These are phyloP conservation scores for Populus trichocarpa DNA, from an alignment of 441 rosid genomes.

Conservation along the genomic window DNA sequence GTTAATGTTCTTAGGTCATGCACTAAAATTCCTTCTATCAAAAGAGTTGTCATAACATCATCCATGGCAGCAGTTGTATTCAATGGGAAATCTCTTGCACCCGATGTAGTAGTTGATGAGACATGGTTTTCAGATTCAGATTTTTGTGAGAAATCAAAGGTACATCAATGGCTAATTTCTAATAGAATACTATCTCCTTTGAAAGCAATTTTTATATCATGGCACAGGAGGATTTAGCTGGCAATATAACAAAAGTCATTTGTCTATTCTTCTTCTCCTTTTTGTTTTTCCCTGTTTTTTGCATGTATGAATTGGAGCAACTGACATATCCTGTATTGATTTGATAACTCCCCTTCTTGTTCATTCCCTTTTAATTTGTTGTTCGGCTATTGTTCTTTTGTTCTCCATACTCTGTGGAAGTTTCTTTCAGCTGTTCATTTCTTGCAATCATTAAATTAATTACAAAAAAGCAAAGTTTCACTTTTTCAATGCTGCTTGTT, in stretches of 20 bases:
- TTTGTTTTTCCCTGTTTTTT: neutral
- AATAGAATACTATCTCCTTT: too few relatives aligned
- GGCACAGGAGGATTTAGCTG: neutral
- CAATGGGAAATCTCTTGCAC: conserved; percentile 30
- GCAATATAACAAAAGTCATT: neutral
- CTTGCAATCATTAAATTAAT: too few relatives aligned
- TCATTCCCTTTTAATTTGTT: conserved; percentile 6
- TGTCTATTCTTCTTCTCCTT: neutral
- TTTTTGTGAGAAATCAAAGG: conserved; percentile 41
- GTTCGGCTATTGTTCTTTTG: conserved; percentile 23
- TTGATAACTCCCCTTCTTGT: neutral
- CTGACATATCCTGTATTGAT: neutral
- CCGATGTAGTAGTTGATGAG: conserved; percentile 50
- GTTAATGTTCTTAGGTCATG: conserved; percentile 52
- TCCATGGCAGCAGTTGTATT: conserved; percentile 40
- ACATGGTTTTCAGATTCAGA: conserved; percentile 58
- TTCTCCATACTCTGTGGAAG: too few relatives aligned
- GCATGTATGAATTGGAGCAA: neutral
- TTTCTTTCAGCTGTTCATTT: too few relatives aligned
- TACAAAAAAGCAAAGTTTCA: too few relatives aligned
- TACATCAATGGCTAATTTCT: neutral
- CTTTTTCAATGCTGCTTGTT: too few relatives aligned
- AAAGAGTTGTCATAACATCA: conserved; percentile 52
- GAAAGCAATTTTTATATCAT: neutral
- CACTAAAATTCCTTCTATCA: conserved; percentile 40